Conservation (phyloP, 2,329 filamentous ascomycete genomes). For the Polychaeton citri region DNA sequence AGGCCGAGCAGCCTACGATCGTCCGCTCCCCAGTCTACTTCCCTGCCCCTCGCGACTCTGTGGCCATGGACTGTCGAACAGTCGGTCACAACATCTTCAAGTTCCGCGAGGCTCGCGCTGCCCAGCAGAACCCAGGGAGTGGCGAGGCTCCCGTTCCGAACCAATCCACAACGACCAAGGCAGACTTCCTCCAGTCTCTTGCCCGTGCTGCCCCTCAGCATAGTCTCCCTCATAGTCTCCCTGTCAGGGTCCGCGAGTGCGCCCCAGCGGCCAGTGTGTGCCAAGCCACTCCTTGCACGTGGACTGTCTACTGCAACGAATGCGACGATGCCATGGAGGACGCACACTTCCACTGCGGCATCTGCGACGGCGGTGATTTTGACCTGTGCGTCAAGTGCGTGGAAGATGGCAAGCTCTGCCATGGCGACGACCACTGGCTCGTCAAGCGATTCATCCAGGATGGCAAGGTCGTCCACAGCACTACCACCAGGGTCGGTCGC, state of each 20-base stretch:
- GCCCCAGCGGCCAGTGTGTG: constrained; percentile 17
- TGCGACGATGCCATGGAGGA: constrained; percentile 69
- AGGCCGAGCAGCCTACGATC: constrained; percentile 1
- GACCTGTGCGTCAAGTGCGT: constrained; percentile 80
- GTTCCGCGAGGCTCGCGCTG: constrained; percentile 22
- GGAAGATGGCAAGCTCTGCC: constrained; percentile 61
- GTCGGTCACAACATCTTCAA: constrained; percentile 24
- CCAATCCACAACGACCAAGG: constrained; percentile 20
- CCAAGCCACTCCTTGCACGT: constrained; percentile 34
- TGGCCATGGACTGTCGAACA: constrained; percentile 10
- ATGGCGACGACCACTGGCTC: constrained; percentile 73
- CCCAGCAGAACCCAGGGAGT: constrained; percentile 14
- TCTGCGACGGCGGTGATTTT: constrained; percentile 86
- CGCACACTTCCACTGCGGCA: constrained; percentile 86
- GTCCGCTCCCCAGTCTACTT: constrained; percentile 5
- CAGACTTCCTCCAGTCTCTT: constrained; percentile 11
- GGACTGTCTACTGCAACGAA: constrained; percentile 87
- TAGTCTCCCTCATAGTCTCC: constrained; percentile 13
- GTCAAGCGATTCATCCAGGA: constrained; percentile 77
- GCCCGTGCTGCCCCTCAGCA: neutral
- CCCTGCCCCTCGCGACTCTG: constrained; percentile 11
- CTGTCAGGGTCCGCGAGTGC: constrained; percentile 28
- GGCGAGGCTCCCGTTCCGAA: constrained; percentile 29
- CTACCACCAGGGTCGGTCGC: constrained; percentile 64
- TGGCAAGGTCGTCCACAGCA: constrained; percentile 71